These are phyloP conservation scores for Yamadazyma siamensis DNA, from an alignment of 1,139 yeast species.

Conservation along the genomic window DNA sequence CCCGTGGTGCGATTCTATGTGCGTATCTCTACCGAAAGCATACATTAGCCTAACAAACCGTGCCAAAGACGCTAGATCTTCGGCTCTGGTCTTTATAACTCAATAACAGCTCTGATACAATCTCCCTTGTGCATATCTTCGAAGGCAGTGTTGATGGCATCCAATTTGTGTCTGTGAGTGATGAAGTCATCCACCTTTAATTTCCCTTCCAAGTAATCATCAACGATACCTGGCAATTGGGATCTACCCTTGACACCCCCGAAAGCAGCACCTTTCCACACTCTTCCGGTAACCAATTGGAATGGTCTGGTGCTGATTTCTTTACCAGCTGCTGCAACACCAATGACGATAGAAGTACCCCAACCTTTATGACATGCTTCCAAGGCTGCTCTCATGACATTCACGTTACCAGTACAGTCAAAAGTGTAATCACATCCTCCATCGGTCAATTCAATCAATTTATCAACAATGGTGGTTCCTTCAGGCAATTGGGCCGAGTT, in stretches of 20 bases:
- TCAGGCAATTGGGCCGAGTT: constrained; percentile 76
- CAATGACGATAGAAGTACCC: constrained; percentile 93
- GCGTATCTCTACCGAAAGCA: no score
- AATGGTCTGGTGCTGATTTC: constrained; percentile 96
- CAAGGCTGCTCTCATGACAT: constrained; percentile 92
- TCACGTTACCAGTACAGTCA: constrained; percentile 96
- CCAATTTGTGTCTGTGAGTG: constrained; percentile 81
- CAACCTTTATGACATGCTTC: constrained; percentile 99
- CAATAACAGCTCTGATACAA: constrained; percentile 88
- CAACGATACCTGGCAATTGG: constrained; percentile 87
- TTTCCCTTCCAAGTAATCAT: constrained; percentile 77
- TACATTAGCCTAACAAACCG: no score
- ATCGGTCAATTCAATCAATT: constrained; percentile 84
- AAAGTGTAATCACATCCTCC: constrained; percentile 96
- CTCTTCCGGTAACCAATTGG: constrained; percentile 98
- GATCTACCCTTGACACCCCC: constrained; percentile 98
- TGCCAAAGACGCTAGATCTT: background rate
- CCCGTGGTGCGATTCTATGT: no score
- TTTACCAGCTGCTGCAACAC: constrained; percentile 98
- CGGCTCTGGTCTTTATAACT: constrained; percentile 26
- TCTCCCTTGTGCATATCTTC: constrained; percentile 94
- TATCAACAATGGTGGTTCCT: constrained; percentile 76
- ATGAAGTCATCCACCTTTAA: constrained; percentile 93
- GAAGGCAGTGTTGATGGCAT: constrained; percentile 81
- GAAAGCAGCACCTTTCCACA: constrained; percentile 97